Percentiles rank a stretch among this genome's conserved stretches.
These are phyloP conservation scores for Halenospora varia DNA, from an alignment of 495 filamentous ascomycete species.

Conservation along the genomic window DNA sequence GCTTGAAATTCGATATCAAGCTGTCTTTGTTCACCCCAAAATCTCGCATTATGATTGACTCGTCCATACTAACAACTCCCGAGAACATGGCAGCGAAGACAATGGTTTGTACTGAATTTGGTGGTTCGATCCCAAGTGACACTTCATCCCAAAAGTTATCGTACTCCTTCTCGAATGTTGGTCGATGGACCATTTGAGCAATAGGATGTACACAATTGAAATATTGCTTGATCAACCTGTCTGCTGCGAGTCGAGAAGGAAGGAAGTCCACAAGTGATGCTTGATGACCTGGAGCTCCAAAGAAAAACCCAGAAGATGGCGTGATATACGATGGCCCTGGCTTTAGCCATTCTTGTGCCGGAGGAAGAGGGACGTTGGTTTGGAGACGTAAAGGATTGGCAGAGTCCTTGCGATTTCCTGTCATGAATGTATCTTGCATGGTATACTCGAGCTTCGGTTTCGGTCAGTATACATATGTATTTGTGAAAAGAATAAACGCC, in stretches of 20 bases:
- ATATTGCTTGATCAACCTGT: slow-evolving; percentile 60
- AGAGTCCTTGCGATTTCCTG: slow-evolving; percentile 10
- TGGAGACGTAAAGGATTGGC: slow-evolving; percentile 5
- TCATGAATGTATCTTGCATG: slow-evolving; percentile 13
- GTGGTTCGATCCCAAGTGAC: slow-evolving; percentile 48
- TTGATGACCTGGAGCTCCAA: slow-evolving; percentile 42
- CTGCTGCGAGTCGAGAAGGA: slow-evolving; percentile 43
- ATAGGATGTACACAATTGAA: slow-evolving; percentile 63
- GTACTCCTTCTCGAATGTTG: slow-evolving; percentile 60
- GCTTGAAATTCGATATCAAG: slow-evolving; percentile 55
- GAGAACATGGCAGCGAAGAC: slow-evolving; percentile 65
- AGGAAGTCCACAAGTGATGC: slow-evolving; percentile 52
- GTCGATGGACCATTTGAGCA: slow-evolving; percentile 57
- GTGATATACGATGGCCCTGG: slow-evolving; percentile 51
- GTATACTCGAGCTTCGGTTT: slow-evolving; percentile 14
- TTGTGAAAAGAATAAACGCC: too few species aligned
- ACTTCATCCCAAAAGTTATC: slow-evolving; percentile 59
- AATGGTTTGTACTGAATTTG: slow-evolving; percentile 59
- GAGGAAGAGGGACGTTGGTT: slow-evolving; percentile 10
- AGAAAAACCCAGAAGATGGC: slow-evolving; percentile 64
- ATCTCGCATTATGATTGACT: slow-evolving; percentile 37
- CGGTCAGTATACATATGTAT: background rate
- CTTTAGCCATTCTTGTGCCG: slow-evolving; percentile 31
- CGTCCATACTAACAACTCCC: slow-evolving; percentile 58
- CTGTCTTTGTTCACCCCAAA: slow-evolving; percentile 47